Evolutionary conservation across 2,329 filamentous ascomycete genomes (phyloP).

Genomic region (Sclerotinia sclerotiorum): DNA sequence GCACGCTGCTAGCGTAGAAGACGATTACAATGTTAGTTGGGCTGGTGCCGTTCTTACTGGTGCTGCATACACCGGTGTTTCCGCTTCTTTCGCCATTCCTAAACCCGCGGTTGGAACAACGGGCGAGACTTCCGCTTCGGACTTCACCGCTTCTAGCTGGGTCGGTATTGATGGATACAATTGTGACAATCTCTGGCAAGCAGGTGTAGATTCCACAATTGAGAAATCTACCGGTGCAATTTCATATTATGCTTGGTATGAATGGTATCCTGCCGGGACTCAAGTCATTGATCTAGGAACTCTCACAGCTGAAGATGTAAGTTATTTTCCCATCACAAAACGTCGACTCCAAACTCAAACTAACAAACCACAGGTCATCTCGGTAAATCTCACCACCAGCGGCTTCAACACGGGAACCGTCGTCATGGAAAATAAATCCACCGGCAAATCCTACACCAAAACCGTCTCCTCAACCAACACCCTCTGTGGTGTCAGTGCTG

Average conservation of each 20-base stretch:
- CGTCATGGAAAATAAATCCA: slow-evolving; percentile 48
- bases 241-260: slow-evolving; percentile 57
- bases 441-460: slow-evolving; percentile 46
- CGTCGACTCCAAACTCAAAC: neutral
- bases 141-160: slow-evolving; percentile 48
- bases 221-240: slow-evolving; percentile 36
- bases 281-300: slow-evolving; percentile 48
- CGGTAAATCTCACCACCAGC: slow-evolving; percentile 39
- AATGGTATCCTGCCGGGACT: slow-evolving; percentile 58
- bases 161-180: slow-evolving; percentile 64
- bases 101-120: slow-evolving; percentile 22
- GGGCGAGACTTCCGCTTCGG: slow-evolving; percentile 35
- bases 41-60: slow-evolving; percentile 43
- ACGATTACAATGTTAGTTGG: slow-evolving; percentile 40
- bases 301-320: slow-evolving; percentile 46
- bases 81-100: slow-evolving; percentile 43
- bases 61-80: slow-evolving; percentile 41
- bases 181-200: slow-evolving; percentile 53
- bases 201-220: slow-evolving; percentile 51
- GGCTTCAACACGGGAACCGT: slow-evolving; percentile 41
- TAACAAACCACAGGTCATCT: slow-evolving; percentile 39
- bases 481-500: slow-evolving; percentile 48
- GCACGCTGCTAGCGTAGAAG: neutral
- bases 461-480: slow-evolving; percentile 40
- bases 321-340: neutral